Percentiles rank a stretch among this genome's conserved stretches.
These are phyloP conservation scores for Trametes meyenii DNA, from an alignment of 768 basidiomycete genomes.

Conservation along the genomic window DNA sequence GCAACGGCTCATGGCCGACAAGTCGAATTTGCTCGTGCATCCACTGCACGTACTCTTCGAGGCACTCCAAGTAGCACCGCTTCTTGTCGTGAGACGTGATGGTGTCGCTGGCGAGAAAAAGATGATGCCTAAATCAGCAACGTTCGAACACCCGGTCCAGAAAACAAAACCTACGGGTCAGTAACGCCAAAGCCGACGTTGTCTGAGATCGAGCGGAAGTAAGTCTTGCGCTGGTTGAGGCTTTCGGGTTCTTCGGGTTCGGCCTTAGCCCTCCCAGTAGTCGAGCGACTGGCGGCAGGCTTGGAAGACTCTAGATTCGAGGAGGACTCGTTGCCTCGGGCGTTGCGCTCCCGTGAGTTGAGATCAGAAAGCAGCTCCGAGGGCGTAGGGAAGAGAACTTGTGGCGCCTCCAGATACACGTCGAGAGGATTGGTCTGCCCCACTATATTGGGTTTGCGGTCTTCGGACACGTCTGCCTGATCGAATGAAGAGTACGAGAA, in stretches of 20 bases:
- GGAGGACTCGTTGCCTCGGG: background rate
- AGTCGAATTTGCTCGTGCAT: constrained; percentile 63
- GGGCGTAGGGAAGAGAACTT: constrained; percentile 58
- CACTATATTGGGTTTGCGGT: background rate
- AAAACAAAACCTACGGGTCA: constrained; percentile 55
- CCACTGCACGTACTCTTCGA: constrained; percentile 71
- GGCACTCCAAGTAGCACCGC: constrained; percentile 69
- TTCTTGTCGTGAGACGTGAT: constrained; percentile 83
- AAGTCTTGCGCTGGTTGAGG: constrained; percentile 58
- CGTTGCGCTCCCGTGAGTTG: constrained; percentile 25
- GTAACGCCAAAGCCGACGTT: constrained; percentile 59
- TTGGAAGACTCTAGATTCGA: background rate
- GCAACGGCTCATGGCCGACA: constrained; percentile 48
- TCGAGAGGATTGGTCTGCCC: constrained; percentile 21
- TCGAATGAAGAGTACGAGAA: background rate
- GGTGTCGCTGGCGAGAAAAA: constrained; percentile 48
- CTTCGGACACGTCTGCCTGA: background rate
- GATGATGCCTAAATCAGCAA: background rate
- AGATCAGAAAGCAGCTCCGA: constrained; percentile 60
- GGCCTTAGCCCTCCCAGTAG: background rate
- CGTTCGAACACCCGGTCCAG: background rate
- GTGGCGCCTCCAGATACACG: constrained; percentile 27
- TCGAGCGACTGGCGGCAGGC: background rate
- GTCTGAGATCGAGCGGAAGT: constrained; percentile 58
- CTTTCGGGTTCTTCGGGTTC: constrained; percentile 25